Evolutionary conservation across 2,329 filamentous ascomycete species (phyloP).

Genomic region (Fusarium siculi): DNA sequence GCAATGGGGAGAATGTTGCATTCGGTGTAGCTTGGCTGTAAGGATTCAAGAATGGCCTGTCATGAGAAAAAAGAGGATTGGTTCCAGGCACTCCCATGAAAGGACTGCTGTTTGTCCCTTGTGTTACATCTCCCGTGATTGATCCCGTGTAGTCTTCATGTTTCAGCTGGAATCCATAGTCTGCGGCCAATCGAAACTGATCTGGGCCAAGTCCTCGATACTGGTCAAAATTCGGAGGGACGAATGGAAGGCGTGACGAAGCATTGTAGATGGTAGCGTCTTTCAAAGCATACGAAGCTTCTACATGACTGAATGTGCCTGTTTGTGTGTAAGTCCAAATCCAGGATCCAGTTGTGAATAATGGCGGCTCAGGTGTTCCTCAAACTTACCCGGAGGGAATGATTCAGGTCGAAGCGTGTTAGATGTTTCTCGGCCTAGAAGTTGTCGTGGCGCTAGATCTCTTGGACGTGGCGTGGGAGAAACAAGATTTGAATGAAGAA

Average conservation of each 20-base stretch:
- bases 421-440: constrained; percentile 39
- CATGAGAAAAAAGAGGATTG: constrained; percentile 50
- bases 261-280: constrained; percentile 48
- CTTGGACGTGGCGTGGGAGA: constrained; percentile 50
- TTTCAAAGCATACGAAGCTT: constrained; percentile 45
- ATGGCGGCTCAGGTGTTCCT: no score
- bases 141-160: constrained; percentile 42
- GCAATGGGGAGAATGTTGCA: constrained; percentile 41
- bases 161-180: constrained; percentile 42
- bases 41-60: constrained; percentile 45
- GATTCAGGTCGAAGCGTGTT: constrained; percentile 31
- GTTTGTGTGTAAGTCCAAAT: constrained; percentile 18
- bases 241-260: constrained; percentile 46
- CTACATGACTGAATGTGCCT: constrained; percentile 44
- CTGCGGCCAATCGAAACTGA: constrained; percentile 41
- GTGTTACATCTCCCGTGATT: constrained; percentile 31
- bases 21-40: constrained; percentile 39
- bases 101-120: constrained; percentile 34
- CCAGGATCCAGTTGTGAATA: not conserved
- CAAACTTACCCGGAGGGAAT: constrained; percentile 27
- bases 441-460: constrained; percentile 43
- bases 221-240: constrained; percentile 30
- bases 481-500: constrained; percentile 52
- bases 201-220: constrained; percentile 42
- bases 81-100: constrained; percentile 45